Evolutionary conservation across 1,284 basidiomycete genomes (phyloP).

Genomic region (Rhodotorula sp.): DNA sequence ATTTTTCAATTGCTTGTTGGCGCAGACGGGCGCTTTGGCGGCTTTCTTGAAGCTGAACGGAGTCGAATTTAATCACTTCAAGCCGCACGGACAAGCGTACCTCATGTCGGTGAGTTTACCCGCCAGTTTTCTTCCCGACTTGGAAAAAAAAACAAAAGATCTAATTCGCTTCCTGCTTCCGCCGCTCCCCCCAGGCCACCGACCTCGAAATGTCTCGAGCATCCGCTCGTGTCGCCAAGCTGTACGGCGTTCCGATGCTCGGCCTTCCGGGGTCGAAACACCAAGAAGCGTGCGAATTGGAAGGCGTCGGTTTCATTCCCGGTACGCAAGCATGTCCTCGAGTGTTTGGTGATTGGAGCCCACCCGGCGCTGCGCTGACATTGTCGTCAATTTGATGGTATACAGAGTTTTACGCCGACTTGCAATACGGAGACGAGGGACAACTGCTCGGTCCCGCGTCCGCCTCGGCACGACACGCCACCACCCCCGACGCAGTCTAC

Average conservation of each 20-base stretch:
- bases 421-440: slow-evolving; percentile 57
- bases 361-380: too few relatives aligned
- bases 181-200: slow-evolving; percentile 50
- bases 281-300: slow-evolving; percentile 57
- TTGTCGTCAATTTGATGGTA: not conserved
- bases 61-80: slow-evolving; percentile 58
- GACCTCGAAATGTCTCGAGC: slow-evolving; percentile 58
- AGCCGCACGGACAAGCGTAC: slow-evolving; percentile 56
- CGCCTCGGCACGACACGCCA: slow-evolving; percentile 54
- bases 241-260: slow-evolving; percentile 59
- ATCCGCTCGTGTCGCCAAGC: slow-evolving; percentile 56
- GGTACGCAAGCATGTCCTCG: slow-evolving; percentile 6
- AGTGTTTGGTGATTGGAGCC: too few relatives aligned
- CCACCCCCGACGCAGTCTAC: slow-evolving; percentile 52
- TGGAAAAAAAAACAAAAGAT: too few relatives aligned
- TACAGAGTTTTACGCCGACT: slow-evolving; percentile 52
- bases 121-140: not conserved
- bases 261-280: slow-evolving; percentile 63
- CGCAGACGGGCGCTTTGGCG: slow-evolving; percentile 61
- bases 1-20: slow-evolving; percentile 58
- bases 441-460: slow-evolving; percentile 49
- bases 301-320: slow-evolving; percentile 60
- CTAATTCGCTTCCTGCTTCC: not conserved
- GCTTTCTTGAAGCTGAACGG: slow-evolving; percentile 59
- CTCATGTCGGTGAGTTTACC: not conserved